A percentile compares a stretch with the other conserved stretches of the same genome.
These are phyloP conservation scores for Nymphaea thermarum DNA, from an alignment of 164 flowering plant species.

Conservation along the genomic window DNA sequence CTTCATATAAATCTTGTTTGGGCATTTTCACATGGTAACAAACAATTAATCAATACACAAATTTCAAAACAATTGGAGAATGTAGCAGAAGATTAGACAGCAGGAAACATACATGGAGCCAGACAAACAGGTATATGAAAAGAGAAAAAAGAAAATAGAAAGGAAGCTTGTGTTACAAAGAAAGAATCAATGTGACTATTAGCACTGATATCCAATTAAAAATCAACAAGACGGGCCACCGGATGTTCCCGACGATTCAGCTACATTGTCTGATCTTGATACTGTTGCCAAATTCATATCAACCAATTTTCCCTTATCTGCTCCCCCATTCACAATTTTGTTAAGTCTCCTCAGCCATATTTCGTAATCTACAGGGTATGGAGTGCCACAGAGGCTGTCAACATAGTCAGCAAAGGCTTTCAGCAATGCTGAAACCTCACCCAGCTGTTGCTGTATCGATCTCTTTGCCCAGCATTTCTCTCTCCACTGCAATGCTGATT, in stretches of 20 bases:
- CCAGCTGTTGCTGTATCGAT: conserved; percentile 59
- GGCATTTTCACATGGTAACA: not conserved
- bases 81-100: not conserved
- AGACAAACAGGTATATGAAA: not conserved
- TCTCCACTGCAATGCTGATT: conserved; percentile 75
- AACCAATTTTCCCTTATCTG: conserved; percentile 37
- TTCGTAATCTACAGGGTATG: conserved; percentile 66
- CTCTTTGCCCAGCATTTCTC: conserved; percentile 66
- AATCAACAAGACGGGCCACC: not conserved
- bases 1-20: not conserved
- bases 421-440: conserved; percentile 66
- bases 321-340: conserved; percentile 35
- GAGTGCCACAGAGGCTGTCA: conserved; percentile 81
- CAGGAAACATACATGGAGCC: not conserved
- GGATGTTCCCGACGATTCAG: conserved; percentile 47
- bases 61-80: not conserved
- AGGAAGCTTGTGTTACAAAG: not conserved
- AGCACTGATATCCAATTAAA: not conserved
- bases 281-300: conserved; percentile 16
- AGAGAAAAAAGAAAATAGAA: not conserved
- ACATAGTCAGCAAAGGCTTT: conserved; percentile 88
- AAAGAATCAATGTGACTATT: not conserved
- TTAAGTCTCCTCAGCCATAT: conserved; percentile 66
- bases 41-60: not conserved
- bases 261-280: conserved; percentile 32